These are phyloP conservation scores for Cadophora sp. DNA, from an alignment of 2,329 filamentous ascomycete genomes.

Conservation along the genomic window DNA sequence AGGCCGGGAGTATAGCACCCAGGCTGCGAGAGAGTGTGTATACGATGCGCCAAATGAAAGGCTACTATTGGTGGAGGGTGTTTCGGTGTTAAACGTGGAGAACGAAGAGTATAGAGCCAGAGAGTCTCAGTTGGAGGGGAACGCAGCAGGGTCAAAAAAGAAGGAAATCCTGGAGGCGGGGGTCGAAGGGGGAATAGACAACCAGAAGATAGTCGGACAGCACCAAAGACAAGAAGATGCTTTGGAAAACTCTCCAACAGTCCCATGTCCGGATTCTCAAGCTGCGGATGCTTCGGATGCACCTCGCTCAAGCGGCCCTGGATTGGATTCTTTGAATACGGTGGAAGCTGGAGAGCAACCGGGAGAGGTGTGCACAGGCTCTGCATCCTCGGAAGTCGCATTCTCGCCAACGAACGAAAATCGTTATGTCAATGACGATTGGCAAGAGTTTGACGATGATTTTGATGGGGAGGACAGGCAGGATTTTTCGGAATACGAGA, in stretches of 20 bases:
- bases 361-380: background rate
- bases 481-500: background rate
- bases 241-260: background rate
- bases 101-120: background rate
- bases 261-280: background rate
- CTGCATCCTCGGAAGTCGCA: background rate
- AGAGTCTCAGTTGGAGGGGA: background rate
- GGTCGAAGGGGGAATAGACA: background rate
- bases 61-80: background rate
- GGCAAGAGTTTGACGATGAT: constrained; percentile 8
- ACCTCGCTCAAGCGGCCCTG: too few species aligned
- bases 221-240: background rate
- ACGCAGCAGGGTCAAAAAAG: too few species aligned
- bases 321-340: too few species aligned
- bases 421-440: background rate
- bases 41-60: constrained; percentile 1
- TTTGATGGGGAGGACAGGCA: constrained; percentile 3
- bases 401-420: background rate
- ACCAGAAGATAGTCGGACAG: background rate
- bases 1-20: constrained; percentile 20
- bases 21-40: constrained; percentile 11
- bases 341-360: background rate
- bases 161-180: background rate
- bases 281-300: background rate
- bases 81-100: background rate